Percentiles rank a stretch among this genome's conserved stretches.
phyloP scores from a whole-genome alignment of 805 yeast genomes.

The Hanseniaspora valbyensis region DNA sequence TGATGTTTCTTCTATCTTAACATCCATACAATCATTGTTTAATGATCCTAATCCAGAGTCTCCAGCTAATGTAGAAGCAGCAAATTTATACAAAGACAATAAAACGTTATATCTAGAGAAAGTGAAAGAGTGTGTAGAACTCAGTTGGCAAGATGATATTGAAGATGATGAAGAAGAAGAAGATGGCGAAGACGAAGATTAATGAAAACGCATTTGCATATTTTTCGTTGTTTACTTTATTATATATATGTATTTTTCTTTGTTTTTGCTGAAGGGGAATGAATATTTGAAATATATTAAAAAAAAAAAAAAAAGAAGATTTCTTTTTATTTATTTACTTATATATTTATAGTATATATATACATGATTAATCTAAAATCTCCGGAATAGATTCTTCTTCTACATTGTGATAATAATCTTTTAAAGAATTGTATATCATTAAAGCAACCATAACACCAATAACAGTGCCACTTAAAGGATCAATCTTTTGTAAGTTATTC shows the following conservation, averaged over 20 bases:
- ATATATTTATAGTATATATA: not conserved
- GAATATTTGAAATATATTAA: conserved; percentile 1
- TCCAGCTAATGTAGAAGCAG: conserved; percentile 97
- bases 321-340: not conserved
- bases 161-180: conserved; percentile 32
- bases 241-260: too few relatives aligned
- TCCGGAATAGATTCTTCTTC: conserved; percentile 25
- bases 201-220: too few relatives aligned
- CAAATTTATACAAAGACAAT: conserved; percentile 88
- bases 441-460: not conserved
- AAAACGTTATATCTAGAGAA: conserved; percentile 82
- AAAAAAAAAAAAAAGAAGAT: not conserved
- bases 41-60: conserved; percentile 95
- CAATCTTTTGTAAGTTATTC: conserved; percentile 21
- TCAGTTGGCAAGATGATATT: conserved; percentile 80
- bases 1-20: conserved; percentile 89
- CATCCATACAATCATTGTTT: conserved; percentile 80
- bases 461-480: conserved; percentile 31
- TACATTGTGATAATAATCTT: conserved; percentile 12
- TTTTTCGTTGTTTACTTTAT: too few relatives aligned
- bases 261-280: not conserved
- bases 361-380: not conserved
- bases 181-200: conserved; percentile 29
- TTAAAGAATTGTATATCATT: conserved; percentile 2
- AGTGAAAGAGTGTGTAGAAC: conserved; percentile 90